phyloP scores from a whole-genome alignment of 2,329 filamentous ascomycete species.

The Cladosporium velox region DNA sequence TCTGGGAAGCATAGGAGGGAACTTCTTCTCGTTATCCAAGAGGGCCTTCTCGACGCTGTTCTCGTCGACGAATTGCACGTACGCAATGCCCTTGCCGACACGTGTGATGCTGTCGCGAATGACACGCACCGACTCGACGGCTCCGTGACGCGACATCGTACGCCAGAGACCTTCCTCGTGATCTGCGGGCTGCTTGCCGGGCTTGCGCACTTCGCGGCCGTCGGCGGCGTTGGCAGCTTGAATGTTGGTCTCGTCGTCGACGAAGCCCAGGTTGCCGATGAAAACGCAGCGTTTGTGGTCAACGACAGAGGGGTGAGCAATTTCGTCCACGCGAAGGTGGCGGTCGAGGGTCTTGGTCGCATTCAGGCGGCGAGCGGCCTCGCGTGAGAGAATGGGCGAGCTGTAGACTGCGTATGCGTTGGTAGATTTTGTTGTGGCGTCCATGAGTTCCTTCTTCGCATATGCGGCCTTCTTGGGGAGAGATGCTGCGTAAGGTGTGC shows the following conservation, averaged over 20 bases:
- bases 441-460: conserved; percentile 87
- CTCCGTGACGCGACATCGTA: conserved; percentile 74
- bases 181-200: conserved; percentile 73
- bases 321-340: conserved; percentile 85
- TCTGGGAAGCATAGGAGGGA: conserved; percentile 89
- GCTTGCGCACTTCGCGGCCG: conserved; percentile 63
- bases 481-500: conserved; percentile 77
- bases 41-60: conserved; percentile 91
- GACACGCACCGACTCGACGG: conserved; percentile 90
- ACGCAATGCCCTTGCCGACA: conserved; percentile 95
- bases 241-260: conserved; percentile 81
- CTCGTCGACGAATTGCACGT: conserved; percentile 89
- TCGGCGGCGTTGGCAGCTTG: conserved; percentile 63
- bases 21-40: conserved; percentile 85
- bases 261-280: conserved; percentile 92
- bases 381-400: conserved; percentile 70
- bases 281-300: conserved; percentile 93
- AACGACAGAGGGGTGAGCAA: conserved; percentile 79
- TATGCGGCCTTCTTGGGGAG: conserved; percentile 94
- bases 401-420: conserved; percentile 94
- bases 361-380: conserved; percentile 76
- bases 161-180: conserved; percentile 92
- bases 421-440: conserved; percentile 84
- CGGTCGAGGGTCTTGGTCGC: conserved; percentile 80
- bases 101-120: conserved; percentile 86